Evolutionary conservation across 176 grass and related monocot genomes (phyloP), one percentile per base, ranked within the genome.

Genomic region (Chrysopogon serrulatus): DNA sequence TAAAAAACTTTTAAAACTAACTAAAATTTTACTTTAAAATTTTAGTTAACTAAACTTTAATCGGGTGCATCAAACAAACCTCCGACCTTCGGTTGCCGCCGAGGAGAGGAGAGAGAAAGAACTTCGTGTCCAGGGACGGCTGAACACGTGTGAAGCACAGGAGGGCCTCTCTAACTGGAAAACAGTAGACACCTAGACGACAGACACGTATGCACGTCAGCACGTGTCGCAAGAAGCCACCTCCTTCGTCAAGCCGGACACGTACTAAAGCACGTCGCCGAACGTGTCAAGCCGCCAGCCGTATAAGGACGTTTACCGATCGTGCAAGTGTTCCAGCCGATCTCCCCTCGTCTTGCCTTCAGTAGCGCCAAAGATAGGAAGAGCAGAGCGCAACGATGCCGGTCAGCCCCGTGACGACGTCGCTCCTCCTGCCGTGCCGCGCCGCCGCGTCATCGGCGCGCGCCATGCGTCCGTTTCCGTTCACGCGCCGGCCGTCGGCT

Each of bases 381-480:
- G n/a, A 54, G 32, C 37, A 24, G 21, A 34, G 39, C 66, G 30
- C 18, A 27, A 37, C 13, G 1, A 87, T 87, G 79, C 32, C 79
- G 74, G 36, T 13, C 3, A 83, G 74, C 84, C 74, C 79, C 8
- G 66, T 18, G 66, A 79, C 84, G 37, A 13, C 65, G 65, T 70
- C 74, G 36, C 23, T 71, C 68, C 19, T 26, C 84, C 79, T 79
- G 1, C 56, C 45, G 23, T 75, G 80, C 49, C 23, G 65, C 78
- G 17, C 47, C 48, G 65, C 76, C 1, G 39, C 74, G 24, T 16
- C 77, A 0, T 33, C 56, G 10, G 71, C 73, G 65, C 31, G 27
- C 7, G 17, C 23, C 11, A 8, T 78, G 56, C 35, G 74, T 14
- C 67, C 79, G 32, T n/a, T 39, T 14, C 67, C 79, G 32, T n/a